A percentile compares a stretch with the other conserved stretches of the same genome.
These are phyloP conservation scores for Zygosaccharomyces pseudorouxii DNA, from an alignment of 805 yeast genomes.

Conservation along the genomic window DNA sequence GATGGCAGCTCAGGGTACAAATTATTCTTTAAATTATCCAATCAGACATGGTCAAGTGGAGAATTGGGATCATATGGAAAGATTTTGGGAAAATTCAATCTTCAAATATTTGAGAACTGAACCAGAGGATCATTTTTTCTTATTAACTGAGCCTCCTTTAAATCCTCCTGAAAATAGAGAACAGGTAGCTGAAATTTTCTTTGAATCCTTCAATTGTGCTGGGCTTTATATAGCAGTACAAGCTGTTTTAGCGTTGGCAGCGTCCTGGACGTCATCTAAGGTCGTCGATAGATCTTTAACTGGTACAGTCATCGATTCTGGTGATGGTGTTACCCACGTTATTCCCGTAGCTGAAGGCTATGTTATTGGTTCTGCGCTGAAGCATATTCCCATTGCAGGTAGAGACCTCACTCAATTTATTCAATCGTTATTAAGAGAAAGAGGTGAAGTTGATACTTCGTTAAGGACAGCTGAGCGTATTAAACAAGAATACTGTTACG, in stretches of 20 bases:
- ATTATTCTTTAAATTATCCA: slow-evolving; percentile 85
- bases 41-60: slow-evolving; percentile 97
- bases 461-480: slow-evolving; percentile 94
- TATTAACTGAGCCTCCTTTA: slow-evolving; percentile 95
- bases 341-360: slow-evolving; percentile 99
- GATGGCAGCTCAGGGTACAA: slow-evolving; percentile 84
- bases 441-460: slow-evolving; percentile 93
- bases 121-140: slow-evolving; percentile 96
- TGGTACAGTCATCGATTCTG: slow-evolving; percentile 97
- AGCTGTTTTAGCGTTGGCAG: slow-evolving; percentile 97
- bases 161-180: slow-evolving; percentile 99
- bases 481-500: slow-evolving; percentile 95
- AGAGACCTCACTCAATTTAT: slow-evolving; percentile 94
- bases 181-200: slow-evolving; percentile 97
- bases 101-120: slow-evolving; percentile 95
- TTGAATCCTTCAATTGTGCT: slow-evolving; percentile 97
- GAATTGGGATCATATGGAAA: slow-evolving; percentile 99
- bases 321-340: slow-evolving; percentile 99
- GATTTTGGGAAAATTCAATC: slow-evolving; percentile 97
- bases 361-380: slow-evolving; percentile 95
- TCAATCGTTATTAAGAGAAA: slow-evolving; percentile 88
- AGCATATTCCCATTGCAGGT: slow-evolving; percentile 97
- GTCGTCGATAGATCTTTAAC: slow-evolving; percentile 93
- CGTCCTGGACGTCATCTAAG: slow-evolving; percentile 97
- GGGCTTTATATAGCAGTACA: slow-evolving; percentile 98